Evolutionary conservation across 108 stramenopile genomes (phyloP), one percentile per base, ranked within the genome.

Genomic region (Seminavis robusta): DNA sequence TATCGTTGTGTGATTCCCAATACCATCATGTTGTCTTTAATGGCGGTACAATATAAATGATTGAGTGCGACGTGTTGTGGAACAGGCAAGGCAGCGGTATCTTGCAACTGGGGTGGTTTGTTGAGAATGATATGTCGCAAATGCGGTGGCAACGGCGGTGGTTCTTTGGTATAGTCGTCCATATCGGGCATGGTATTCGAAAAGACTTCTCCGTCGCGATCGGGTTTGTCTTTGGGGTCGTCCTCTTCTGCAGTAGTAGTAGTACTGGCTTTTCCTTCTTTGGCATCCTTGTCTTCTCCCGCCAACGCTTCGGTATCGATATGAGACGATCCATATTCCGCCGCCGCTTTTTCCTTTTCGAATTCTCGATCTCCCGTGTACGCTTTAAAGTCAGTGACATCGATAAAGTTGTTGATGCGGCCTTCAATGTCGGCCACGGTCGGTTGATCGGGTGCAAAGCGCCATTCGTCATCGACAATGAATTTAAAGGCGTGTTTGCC

Each of bases 381-480:
- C n/a, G 95, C 79, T 61, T 84, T 79, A 73, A 99, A 99, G 52
- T 96, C 95, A 4, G 93, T 89, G 33, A 99, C 96, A 77, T 99
- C 98, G 47, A 99, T 97, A 59, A 98, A 97, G 71, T 99, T 99
- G 76, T 99, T 99, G 62, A 98, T 96, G 26, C 95, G 82, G 6
- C 97, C 97, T 61, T 97, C 94, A 44, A 98, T 91, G 56, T 99
- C 98, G 3, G 97, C 96, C 0, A 97, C 95, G 1, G 97, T 99
- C 19, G 94, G 97, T 62, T 98, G 95, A 59, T 97, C 96, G 3
- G 89, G 88, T 4, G 88, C 88, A 58, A 90, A 94, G 25, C 97
- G 74, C 98, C 98, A 99, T 72, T 99, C 97, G 52, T 98, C 97
- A 60, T 99, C 98, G 5, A 99, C 98, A 53, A 99, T 97, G 65